Base-by-base conservation (phyloP, 345 rosid species). In the Hypericum androsaemum region DNA sequence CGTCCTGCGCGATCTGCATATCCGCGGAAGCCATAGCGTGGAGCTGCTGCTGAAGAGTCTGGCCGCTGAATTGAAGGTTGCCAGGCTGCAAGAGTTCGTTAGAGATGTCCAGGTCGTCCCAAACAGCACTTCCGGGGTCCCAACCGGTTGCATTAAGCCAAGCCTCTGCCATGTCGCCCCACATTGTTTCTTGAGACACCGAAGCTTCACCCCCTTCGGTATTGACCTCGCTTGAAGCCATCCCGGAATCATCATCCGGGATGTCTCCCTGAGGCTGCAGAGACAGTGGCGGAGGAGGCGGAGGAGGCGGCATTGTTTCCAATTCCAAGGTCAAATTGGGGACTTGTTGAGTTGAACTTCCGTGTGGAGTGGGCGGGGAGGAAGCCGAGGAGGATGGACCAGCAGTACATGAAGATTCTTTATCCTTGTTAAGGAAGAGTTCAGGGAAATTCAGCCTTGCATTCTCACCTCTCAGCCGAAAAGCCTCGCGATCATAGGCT, bases 401-500 rank as follows among this genome's bases (percentile, higher is more conserved):
- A 8, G 78, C 71, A 12, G 44, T 62, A 3, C 72, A 40, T 32
- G 77, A 57, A 7, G 56, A 45, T 41, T 59, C 37, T 35, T 74
- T 73, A 5, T 77, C 75, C 57, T 86, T 84, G 37, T 79, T 82
- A 52, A 74, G 74, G 67, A 80, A 89, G 47, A 60, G 82, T 57
- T 89, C 90, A 0, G 94, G 97, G 71, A 89, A 89, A 67, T 89
- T 83, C 38, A 89, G 85, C 80, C 78, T 73, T 6, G 94, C 94
- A 47, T 78, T 82, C 74, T 89, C 90, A 15, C 95, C 94, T 58
- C 95, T 73, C 56, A 89, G 63, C 66, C 79, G 86, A 58, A 74
- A 89, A 10, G 95, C 95, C 83, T 89, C 85, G 14, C 95, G 82
- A 57, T 89, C 95, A 44, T 86, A 89, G 41, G 94, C 95, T 77